Base-by-base conservation (phyloP, 257 asterid genomes). In the Fraxinus cuspidata region DNA sequence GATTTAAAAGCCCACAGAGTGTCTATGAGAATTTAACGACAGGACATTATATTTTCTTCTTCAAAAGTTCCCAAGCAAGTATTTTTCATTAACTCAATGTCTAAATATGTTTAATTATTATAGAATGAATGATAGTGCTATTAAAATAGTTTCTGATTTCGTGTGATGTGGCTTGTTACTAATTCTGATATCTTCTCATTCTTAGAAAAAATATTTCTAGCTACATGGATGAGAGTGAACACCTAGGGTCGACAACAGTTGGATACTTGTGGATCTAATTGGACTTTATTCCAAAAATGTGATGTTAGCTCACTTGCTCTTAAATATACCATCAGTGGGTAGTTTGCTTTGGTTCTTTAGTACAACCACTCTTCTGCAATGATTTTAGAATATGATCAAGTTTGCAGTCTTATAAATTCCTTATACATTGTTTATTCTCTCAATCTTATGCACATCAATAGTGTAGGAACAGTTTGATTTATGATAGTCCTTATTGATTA, bases 401-500 rank as follows among this genome's bases (percentile, higher is more conserved):
- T 56, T 56, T 56, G 29, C 13, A n/a, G 66, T 56, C 15, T 56
- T 19, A 56, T 56, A 23, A 56, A 56, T 27, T 19, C 66, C 27
- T n/a, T 19, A 7, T 23, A 9, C 66, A 56, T 21, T 56, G 15
- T 56, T 56, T 56, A 56, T 56, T 56, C 4, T 56, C 28, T 56
- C 27, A 56, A n/a, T n/a, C 27, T 25, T 56, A 21, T 63, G 69
- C 32, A 63, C 28, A 3, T 63, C 27, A 63, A 63, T 25, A 63
- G 2, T 23, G 1, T 27, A 4, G 69, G 34, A 63, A 63, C 8
- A 63, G 69, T 25, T 27, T 25, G 35, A 63, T 25, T 63, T 63
- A 63, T 25, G 27, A 13, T 23, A 40, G 32, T 63, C 74, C 35
- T 81, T 77, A 77, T 11, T 70, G 63, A 29, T 75, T 76, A 18